Evolutionary conservation across 2,329 filamentous ascomycete species (phyloP), one percentile per base, ranked within the genome.

Genomic region (Helotiales sp.): DNA sequence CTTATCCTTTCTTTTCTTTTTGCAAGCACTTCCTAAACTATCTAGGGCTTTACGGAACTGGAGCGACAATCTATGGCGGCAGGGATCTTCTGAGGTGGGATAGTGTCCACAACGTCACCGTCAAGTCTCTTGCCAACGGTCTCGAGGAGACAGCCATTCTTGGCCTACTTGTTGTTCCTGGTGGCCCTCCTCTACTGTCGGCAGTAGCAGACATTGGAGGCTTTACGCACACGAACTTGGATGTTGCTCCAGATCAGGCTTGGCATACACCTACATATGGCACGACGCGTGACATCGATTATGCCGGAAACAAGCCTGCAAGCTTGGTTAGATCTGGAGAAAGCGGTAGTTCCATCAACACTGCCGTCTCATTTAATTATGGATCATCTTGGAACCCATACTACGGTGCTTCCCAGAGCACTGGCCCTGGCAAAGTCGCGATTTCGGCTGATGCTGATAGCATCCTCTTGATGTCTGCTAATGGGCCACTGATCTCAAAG

Each of bases 1-100:
- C 8, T 32, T 5, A 17, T 20, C 10, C 13, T 58, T 24, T 10
- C 22, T 5, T 8, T 20, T 6, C 13, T 58, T 24, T 10, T 37
- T 8, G 13, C 6, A 34, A 1, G 40, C 15, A n/a, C 7, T 20
- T 22, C 2, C 62, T 64, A 28, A 64, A 26, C 10, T 37, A 24
- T 22, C n/a, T 26, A 64, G 62, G 85, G 84, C 77, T 88, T 0
- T 89, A 88, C 65, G 85, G 84, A n/a, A 89, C 86, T 0, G 86
- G 86, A 2, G 75, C 82, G n/a, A 86, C 84, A 0, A 76, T 86
- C 52, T 85, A 82, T 43, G 84, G 84, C 10, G 83, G 85, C 10
- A 68, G 67, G 40, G 69, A 75, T 65, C 65, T 74, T 26, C 50
- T 60, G 2, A 65, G 50, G 11, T 72, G 70, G 70, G 69, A 70